Percentiles rank a stretch among this genome's conserved stretches.
These are phyloP conservation scores for Phytopythium aichiense DNA, from an alignment of 352 stramenopile species.

Conservation along the genomic window DNA sequence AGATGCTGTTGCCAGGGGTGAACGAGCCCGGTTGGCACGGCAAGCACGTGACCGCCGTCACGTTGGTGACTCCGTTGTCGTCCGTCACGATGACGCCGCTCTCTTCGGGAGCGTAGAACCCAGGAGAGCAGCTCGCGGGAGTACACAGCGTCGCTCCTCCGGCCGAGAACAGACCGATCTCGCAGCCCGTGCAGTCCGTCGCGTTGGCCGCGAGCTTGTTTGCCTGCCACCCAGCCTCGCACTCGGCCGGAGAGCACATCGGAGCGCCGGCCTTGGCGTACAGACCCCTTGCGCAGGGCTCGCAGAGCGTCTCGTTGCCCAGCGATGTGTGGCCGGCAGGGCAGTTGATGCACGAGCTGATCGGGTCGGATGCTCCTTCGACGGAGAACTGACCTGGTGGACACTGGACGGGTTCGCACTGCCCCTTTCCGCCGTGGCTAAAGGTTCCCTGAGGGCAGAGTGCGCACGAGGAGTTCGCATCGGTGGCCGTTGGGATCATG, in stretches of 20 bases:
- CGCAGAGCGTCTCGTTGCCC: slow-evolving; percentile 32
- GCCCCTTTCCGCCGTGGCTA: slow-evolving; percentile 21
- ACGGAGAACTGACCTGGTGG: slow-evolving; percentile 18
- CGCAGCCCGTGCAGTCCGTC: slow-evolving; percentile 38
- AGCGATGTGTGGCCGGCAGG: slow-evolving; percentile 26
- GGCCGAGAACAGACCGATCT: slow-evolving; percentile 35
- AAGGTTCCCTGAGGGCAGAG: slow-evolving; percentile 28
- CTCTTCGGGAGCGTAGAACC: slow-evolving; percentile 28
- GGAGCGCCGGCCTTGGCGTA: slow-evolving; percentile 19
- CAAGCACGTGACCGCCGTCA: slow-evolving; percentile 16
- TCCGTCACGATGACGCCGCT: slow-evolving; percentile 9
- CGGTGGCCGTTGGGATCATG: slow-evolving; percentile 11
- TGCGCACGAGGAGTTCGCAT: slow-evolving; percentile 26
- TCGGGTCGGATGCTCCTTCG: slow-evolving; percentile 21
- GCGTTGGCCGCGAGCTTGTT: slow-evolving; percentile 31
- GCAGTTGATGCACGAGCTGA: slow-evolving; percentile 25
- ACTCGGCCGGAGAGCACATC: slow-evolving; percentile 26
- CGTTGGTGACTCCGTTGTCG: neutral
- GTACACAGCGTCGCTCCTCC: slow-evolving; percentile 26
- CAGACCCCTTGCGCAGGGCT: slow-evolving; percentile 24
- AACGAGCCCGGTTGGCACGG: slow-evolving; percentile 33
- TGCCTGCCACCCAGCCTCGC: slow-evolving; percentile 32
- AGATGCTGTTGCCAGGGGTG: slow-evolving; percentile 32
- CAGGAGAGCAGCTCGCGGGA: slow-evolving; percentile 29
- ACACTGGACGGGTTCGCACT: slow-evolving; percentile 34